Evolutionary conservation across 1,284 basidiomycete species (phyloP).

Genomic region (Ustilago crameri): DNA sequence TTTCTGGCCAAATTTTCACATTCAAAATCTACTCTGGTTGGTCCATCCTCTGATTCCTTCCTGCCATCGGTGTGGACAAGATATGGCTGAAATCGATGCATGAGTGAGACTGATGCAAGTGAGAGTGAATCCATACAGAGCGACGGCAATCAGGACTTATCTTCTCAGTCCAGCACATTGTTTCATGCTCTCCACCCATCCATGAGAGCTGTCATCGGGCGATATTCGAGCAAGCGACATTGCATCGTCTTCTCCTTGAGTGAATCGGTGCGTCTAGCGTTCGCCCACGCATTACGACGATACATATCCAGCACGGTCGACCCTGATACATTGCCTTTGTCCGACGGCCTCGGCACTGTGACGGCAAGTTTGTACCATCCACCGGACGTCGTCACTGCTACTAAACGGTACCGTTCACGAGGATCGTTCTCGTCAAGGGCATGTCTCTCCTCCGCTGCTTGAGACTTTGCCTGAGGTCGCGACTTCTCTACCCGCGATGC

Average conservation of each 20-base stretch:
- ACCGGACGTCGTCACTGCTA: constrained; percentile 60
- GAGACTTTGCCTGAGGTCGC: neutral
- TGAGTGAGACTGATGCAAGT: neutral
- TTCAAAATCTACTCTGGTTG: too few species aligned
- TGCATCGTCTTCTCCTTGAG: constrained; percentile 15
- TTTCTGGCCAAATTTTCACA: neutral
- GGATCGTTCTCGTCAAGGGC: neutral
- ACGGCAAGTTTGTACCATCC: constrained; percentile 59
- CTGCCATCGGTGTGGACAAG: neutral
- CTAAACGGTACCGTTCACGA: constrained; percentile 24
- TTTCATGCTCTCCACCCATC: constrained; percentile 35
- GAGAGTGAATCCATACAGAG: neutral
- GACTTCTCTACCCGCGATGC: constrained; percentile 5
- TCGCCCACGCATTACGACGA: constrained; percentile 21
- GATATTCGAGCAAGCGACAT: constrained; percentile 34
- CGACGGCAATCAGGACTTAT: too few species aligned
- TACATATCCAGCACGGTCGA: constrained; percentile 59
- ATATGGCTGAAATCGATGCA: neutral
- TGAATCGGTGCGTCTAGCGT: constrained; percentile 2
- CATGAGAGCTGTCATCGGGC: constrained; percentile 34
- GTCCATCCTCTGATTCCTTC: too few species aligned
- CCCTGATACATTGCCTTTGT: neutral
- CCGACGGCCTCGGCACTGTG: constrained; percentile 3
- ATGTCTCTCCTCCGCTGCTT: neutral
- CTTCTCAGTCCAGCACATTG: neutral